phyloP scores from a whole-genome alignment of 768 basidiomycete genomes.

The Mycena indigotica region DNA sequence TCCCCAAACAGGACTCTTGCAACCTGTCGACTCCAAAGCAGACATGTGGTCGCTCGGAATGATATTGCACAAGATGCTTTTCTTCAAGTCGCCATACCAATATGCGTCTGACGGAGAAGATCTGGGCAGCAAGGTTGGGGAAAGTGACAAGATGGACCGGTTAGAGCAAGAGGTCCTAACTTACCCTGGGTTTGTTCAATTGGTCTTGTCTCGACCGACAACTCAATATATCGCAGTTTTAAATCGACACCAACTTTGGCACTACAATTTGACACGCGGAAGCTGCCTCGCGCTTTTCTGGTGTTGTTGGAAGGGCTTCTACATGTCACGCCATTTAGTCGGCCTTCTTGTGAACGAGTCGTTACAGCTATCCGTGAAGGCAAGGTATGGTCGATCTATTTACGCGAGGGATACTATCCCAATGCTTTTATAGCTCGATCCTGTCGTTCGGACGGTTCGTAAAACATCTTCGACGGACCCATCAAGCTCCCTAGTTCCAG shows the following conservation, averaged over 20 bases:
- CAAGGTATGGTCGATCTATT: slow-evolving; percentile 51
- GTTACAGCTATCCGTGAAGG: slow-evolving; percentile 68
- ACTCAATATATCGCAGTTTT: slow-evolving; percentile 37
- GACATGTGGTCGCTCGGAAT: slow-evolving; percentile 99
- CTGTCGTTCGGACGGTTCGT: background rate
- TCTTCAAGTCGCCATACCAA: slow-evolving; percentile 85
- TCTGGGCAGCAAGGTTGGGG: slow-evolving; percentile 46
- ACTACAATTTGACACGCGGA: slow-evolving; percentile 66
- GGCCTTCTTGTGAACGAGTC: slow-evolving; percentile 77
- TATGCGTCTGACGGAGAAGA: slow-evolving; percentile 66
- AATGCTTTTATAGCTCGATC: slow-evolving; percentile 12
- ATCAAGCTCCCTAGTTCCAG: slow-evolving; percentile 13
- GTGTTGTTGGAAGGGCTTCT: slow-evolving; percentile 74
- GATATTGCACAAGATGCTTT: slow-evolving; percentile 91
- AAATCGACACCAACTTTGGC: slow-evolving; percentile 53
- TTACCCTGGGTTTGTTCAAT: slow-evolving; percentile 67
- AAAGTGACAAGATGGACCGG: slow-evolving; percentile 63
- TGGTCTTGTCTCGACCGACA: background rate
- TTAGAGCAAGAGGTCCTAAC: slow-evolving; percentile 72
- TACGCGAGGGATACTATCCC: background rate
- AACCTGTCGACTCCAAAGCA: slow-evolving; percentile 80
- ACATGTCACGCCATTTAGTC: slow-evolving; percentile 55
- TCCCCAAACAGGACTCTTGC: slow-evolving; percentile 62
- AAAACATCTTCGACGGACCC: background rate
- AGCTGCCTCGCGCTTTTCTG: slow-evolving; percentile 70